Evolutionary conservation across 495 filamentous ascomycete species (phyloP), one percentile per base, ranked within the genome.

Genomic region (Penicillium simplicissimum): DNA sequence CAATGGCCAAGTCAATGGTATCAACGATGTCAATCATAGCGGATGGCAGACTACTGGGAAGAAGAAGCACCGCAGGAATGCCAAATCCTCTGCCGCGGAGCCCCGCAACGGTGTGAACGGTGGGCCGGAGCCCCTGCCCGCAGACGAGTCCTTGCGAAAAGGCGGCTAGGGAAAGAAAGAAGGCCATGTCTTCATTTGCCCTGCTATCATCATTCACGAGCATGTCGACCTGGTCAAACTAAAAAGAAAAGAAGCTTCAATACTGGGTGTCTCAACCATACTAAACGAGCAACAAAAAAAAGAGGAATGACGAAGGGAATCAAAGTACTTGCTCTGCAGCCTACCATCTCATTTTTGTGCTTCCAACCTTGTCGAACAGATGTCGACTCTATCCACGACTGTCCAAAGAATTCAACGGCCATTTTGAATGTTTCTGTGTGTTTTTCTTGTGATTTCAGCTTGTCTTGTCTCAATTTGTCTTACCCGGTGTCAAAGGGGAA

Each of bases 91-190:
- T 25, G 59, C 67, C 5, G 71, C 67, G 4, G 71, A 79, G 8
- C 52, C 70, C 21, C 70, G 71, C 34, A 67, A 72, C 35, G 63
- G 65, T 4, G 54, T 60, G 34, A 62, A 71, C 38, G 57, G 67
- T 31, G 67, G 67, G 21, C 72, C 68, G 1, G 81, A 83, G 60
- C 71, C 75, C 8, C 64, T 81, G 23, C 80, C 81, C n/a, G 63
- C 67, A n/a, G 80, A 83, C 51, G 79, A 78, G 57, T 77, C 79
- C 36, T 58, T 82, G 64, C 68, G 81, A 36, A 84, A 84, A 63
- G 81, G 81, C 40, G 81, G 81, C 15, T 84, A 69, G 74, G 47
- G 14, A 9, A 4, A 28, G 10, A 31, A 36, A n/a, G 4, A 10
- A n/a, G 1, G 45, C 1, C 45, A 23, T 47, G 1, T 47, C 10